These are phyloP conservation scores for Nothophytophthora sp. DNA, from an alignment of 352 stramenopile species.

Conservation along the genomic window DNA sequence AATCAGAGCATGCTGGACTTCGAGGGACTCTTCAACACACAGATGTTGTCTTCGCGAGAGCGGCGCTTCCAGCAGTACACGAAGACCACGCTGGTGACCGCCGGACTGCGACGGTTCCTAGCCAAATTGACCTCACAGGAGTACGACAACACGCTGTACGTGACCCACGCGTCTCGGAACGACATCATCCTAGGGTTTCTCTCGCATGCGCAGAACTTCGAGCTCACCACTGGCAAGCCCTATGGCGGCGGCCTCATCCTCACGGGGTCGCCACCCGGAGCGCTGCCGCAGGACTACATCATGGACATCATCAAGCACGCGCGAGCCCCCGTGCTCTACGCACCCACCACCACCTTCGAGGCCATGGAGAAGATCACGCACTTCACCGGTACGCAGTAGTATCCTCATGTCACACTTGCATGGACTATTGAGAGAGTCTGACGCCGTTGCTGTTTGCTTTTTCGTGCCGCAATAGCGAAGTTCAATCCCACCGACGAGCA, in stretches of 20 bases:
- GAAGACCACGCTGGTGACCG: constrained; percentile 83
- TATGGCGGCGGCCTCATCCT: constrained; percentile 91
- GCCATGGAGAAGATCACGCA: constrained; percentile 83
- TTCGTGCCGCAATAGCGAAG: constrained; percentile 58
- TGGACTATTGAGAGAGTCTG: not conserved
- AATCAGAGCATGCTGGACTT: constrained; percentile 90
- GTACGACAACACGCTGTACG: constrained; percentile 84
- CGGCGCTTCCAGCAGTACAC: constrained; percentile 81
- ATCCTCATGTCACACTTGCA: not conserved
- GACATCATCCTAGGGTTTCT: constrained; percentile 92
- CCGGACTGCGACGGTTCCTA: constrained; percentile 81
- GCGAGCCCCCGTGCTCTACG: constrained; percentile 73
- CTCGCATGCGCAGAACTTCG: constrained; percentile 78
- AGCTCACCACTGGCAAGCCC: constrained; percentile 55
- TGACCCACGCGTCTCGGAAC: constrained; percentile 88
- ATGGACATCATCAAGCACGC: constrained; percentile 72
- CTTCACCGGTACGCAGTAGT: constrained; percentile 57
- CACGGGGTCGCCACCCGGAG: constrained; percentile 72
- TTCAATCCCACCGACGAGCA: constrained; percentile 85
- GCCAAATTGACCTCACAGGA: constrained; percentile 75
- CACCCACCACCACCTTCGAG: constrained; percentile 71
- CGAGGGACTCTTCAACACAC: constrained; percentile 83
- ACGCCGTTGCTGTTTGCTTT: constrained; percentile 4
- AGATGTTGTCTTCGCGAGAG: constrained; percentile 49
- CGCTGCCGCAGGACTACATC: constrained; percentile 80